phyloP scores from a whole-genome alignment of 306 rosid genomes.

The Lagenaria siceraria region DNA sequence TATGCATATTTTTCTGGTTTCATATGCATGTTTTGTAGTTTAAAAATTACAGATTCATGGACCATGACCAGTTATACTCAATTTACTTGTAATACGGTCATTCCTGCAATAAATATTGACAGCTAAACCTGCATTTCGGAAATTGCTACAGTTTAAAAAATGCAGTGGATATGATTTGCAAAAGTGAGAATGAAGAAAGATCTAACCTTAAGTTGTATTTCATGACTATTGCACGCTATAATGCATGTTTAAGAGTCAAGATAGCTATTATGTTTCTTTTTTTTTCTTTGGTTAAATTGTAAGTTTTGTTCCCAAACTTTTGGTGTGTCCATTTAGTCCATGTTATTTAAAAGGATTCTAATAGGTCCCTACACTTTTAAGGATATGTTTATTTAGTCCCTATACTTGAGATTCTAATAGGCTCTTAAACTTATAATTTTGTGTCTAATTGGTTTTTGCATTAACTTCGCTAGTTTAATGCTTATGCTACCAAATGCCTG shows the following conservation, averaged over 20 bases:
- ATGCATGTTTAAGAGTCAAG: background rate
- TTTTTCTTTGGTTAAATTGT: background rate
- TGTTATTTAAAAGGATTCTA: background rate
- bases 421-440: background rate
- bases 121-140: background rate
- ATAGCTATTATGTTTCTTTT: background rate
- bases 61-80: background rate
- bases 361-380: background rate
- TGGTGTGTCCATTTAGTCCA: background rate
- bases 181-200: background rate
- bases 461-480: background rate
- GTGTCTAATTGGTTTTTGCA: background rate
- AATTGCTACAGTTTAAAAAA: background rate
- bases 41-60: background rate
- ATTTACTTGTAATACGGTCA: background rate
- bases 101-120: background rate
- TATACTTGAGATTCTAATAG: background rate
- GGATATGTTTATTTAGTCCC: background rate
- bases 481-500: background rate
- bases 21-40: background rate
- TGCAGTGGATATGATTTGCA: background rate
- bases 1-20: background rate
- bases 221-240: background rate
- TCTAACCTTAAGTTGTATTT: background rate
- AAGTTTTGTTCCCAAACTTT: background rate